Percentiles rank a stretch among this genome's conserved stretches.
phyloP scores from a whole-genome alignment of 345 rosid species.

The Corchorus olitorius region DNA sequence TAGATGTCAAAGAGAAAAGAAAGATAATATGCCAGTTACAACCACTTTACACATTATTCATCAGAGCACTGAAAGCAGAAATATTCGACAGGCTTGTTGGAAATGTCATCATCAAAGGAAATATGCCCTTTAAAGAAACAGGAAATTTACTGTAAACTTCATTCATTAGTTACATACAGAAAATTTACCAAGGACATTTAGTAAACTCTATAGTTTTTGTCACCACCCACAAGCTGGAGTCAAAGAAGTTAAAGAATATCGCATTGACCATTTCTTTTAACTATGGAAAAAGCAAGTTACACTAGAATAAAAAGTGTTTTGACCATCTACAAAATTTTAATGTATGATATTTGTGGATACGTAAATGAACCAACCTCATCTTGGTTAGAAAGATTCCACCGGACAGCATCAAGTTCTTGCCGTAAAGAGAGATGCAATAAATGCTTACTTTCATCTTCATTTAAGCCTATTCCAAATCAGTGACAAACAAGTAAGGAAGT shows the following conservation, averaged over 20 bases:
- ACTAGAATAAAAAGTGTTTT: not conserved
- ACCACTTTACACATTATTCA: not conserved
- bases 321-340: constrained; percentile 14
- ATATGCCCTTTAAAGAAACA: not conserved
- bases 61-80: not conserved
- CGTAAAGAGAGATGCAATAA: constrained; percentile 62
- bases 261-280: not conserved
- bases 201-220: not conserved
- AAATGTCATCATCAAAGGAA: not conserved
- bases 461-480: constrained; percentile 34
- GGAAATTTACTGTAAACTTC: not conserved
- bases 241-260: not conserved
- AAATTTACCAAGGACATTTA: not conserved
- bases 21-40: constrained; percentile 3
- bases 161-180: not conserved
- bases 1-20: not conserved
- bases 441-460: constrained; percentile 66
- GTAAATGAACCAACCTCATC: constrained; percentile 63
- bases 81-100: not conserved
- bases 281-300: not conserved
- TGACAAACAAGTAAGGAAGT: not conserved
- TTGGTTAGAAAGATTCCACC: constrained; percentile 86
- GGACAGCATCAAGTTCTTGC: constrained; percentile 61
- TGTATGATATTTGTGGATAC: constrained; percentile 7
- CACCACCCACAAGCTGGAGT: not conserved